Evolutionary conservation across 371 early-diverging fungal species (phyloP).

Genomic region (Modicella reniformis): DNA sequence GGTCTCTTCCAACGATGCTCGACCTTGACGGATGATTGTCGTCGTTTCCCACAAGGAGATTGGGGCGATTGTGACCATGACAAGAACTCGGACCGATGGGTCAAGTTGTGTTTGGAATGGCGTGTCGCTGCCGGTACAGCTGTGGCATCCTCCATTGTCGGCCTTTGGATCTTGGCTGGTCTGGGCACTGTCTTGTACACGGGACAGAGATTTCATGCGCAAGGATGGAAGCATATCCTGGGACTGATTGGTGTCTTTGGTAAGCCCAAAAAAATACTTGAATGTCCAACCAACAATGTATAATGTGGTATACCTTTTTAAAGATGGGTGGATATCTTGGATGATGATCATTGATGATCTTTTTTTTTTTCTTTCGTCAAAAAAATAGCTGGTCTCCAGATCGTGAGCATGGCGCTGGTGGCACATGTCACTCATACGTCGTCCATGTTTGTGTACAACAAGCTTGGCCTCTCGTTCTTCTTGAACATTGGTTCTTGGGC

Average conservation of each 20-base stretch:
- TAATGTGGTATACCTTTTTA: neutral
- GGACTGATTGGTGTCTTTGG: constrained; percentile 48
- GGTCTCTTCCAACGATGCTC: constrained; percentile 53
- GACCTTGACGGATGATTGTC: constrained; percentile 49
- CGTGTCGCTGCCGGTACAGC: constrained; percentile 35
- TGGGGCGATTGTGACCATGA: constrained; percentile 54
- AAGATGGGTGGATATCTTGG: too few relatives aligned
- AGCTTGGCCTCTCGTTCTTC: constrained; percentile 40
- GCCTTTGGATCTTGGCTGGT: constrained; percentile 42
- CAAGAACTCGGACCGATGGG: constrained; percentile 32
- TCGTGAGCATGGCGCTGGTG: constrained; percentile 39
- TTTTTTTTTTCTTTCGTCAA: neutral
- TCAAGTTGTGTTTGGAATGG: constrained; percentile 49
- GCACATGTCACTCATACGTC: constrained; percentile 44
- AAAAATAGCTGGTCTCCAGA: constrained; percentile 38
- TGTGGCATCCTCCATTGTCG: constrained; percentile 28
- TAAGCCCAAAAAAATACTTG: constrained; percentile 11
- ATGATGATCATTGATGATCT: neutral
- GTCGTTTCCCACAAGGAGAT: constrained; percentile 45
- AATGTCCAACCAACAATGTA: neutral
- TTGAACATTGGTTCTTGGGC: constrained; percentile 44
- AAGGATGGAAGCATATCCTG: constrained; percentile 51
- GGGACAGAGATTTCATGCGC: constrained; percentile 39
- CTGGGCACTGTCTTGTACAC: constrained; percentile 41
- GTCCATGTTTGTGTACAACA: constrained; percentile 43